phyloP scores from a whole-genome alignment of 1,139 yeast genomes.

The Nakaseomyces bracarensis region DNA sequence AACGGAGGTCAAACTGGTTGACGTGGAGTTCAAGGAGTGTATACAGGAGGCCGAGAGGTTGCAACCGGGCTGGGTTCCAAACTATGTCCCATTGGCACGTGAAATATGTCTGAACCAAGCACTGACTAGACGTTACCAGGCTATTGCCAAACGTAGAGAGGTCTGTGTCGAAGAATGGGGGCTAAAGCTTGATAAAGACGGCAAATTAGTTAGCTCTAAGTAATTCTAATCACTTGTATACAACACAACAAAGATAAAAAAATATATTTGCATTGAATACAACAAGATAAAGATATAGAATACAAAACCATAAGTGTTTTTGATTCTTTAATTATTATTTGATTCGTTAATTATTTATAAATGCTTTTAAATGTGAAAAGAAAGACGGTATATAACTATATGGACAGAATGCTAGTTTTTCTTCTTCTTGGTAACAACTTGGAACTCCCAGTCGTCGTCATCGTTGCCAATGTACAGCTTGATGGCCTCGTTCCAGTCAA shows the following conservation, averaged over 20 bases:
- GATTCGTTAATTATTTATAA: too few relatives aligned
- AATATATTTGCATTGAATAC: too few relatives aligned
- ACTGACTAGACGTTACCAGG: constrained; percentile 63
- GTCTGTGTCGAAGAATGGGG: constrained; percentile 47
- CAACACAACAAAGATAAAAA: too few relatives aligned
- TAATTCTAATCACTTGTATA: too few relatives aligned
- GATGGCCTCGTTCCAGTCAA: constrained; percentile 63
- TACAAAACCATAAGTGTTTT: too few relatives aligned
- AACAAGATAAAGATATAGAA: too few relatives aligned
- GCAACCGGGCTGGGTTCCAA: constrained; percentile 74
- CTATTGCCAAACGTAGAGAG: constrained; percentile 51
- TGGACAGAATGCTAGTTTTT: too few relatives aligned
- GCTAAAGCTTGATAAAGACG: constrained; percentile 30
- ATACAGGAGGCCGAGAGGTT: constrained; percentile 66
- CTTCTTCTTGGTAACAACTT: constrained; percentile 60
- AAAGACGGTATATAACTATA: too few relatives aligned
- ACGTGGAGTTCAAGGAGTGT: constrained; percentile 69
- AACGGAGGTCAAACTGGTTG: constrained; percentile 65
- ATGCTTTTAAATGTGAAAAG: too few relatives aligned
- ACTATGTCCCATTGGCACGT: constrained; percentile 70
- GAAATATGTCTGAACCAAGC: constrained; percentile 93
- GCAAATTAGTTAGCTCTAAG: constrained; percentile 20
- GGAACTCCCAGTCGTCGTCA: constrained; percentile 83
- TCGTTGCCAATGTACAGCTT: constrained; percentile 43
- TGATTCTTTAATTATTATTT: too few relatives aligned